Evolutionary conservation across 495 filamentous ascomycete genomes (phyloP).

Genomic region (Glonium stellatum): DNA sequence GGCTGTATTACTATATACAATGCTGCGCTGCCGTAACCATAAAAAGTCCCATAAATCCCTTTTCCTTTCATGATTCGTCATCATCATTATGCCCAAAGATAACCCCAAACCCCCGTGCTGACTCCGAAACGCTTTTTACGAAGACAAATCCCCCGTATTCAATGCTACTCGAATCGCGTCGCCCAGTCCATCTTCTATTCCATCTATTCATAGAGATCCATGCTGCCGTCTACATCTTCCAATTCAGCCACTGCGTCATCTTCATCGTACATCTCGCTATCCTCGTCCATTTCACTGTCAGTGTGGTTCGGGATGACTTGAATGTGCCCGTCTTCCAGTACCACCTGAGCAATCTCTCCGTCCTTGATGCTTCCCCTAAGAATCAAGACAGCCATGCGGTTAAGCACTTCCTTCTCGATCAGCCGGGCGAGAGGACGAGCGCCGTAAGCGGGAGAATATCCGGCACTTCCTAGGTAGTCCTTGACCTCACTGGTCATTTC

Average conservation of each 20-base stretch:
- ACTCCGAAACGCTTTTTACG: background rate
- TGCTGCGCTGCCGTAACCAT: no score
- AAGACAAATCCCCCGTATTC: background rate
- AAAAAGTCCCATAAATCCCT: no score
- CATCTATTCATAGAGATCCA: conserved; percentile 38
- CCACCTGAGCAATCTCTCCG: conserved; percentile 73
- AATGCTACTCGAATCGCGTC: background rate
- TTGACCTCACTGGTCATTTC: conserved; percentile 71
- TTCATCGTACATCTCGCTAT: conserved; percentile 51
- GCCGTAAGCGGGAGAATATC: conserved; percentile 91
- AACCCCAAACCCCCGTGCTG: no score
- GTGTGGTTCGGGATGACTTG: conserved; percentile 78
- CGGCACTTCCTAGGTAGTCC: conserved; percentile 79
- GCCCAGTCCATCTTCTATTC: background rate
- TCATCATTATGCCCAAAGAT: background rate
- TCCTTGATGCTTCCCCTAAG: conserved; percentile 77
- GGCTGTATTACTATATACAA: no score
- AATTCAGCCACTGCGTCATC: conserved; percentile 65
- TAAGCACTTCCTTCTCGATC: conserved; percentile 94
- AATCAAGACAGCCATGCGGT: conserved; percentile 82
- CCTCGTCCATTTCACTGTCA: conserved; percentile 45
- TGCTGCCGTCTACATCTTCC: conserved; percentile 42
- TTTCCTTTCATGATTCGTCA: background rate
- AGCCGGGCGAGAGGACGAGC: conserved; percentile 79
- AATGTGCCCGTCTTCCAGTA: conserved; percentile 69